Percentiles rank a stretch among this genome's conserved stretches.
Conservation (phyloP, 257 asterid genomes). For the Solanum rostratum region DNA sequence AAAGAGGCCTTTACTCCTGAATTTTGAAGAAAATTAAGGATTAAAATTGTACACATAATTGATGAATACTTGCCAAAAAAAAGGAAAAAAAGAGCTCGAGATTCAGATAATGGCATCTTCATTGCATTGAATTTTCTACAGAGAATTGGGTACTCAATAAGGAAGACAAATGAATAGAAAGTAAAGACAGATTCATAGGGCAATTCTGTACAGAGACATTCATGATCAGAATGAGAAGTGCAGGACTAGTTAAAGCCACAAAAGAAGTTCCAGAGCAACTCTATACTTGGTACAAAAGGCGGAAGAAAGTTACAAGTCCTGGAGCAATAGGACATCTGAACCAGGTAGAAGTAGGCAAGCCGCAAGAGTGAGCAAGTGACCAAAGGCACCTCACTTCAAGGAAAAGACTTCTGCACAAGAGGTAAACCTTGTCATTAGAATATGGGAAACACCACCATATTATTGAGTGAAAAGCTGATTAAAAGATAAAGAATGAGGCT, state of each 20-base stretch:
- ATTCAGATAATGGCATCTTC: background rate
- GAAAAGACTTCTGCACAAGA: constrained; percentile 2
- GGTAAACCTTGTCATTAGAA: background rate
- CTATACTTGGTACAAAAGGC: background rate
- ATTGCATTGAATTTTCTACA: background rate
- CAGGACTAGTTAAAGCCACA: background rate
- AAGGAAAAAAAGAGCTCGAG: background rate
- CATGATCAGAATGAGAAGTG: background rate
- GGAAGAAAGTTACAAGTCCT: background rate
- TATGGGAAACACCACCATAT: background rate
- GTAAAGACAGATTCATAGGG: background rate
- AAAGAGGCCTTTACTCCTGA: background rate
- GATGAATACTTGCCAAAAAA: background rate
- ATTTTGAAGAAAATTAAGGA: background rate
- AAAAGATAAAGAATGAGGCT: background rate
- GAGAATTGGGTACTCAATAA: background rate
- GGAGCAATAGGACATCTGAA: constrained; percentile 4
- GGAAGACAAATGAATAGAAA: background rate
- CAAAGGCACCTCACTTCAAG: background rate
- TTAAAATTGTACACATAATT: background rate
- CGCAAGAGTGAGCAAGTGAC: background rate
- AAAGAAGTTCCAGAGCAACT: background rate
- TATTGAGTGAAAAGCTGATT: background rate
- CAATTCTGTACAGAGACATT: background rate
- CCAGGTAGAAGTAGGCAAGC: background rate